These are phyloP conservation scores for Hericium rajendrae DNA, from an alignment of 768 basidiomycete species.

Conservation along the genomic window DNA sequence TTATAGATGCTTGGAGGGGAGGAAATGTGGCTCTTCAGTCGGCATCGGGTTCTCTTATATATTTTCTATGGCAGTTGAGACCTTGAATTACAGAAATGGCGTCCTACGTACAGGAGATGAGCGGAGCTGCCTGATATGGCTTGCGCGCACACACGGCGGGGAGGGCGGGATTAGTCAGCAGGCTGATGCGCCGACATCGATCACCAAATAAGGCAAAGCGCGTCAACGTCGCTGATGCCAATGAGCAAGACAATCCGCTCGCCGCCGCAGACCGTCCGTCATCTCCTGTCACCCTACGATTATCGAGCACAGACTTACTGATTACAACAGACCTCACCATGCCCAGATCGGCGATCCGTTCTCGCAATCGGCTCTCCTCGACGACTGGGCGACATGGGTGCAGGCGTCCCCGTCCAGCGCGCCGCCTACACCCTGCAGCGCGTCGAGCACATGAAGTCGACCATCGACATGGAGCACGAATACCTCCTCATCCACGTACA, in stretches of 20 bases:
- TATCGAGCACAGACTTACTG: too few relatives aligned
- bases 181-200: too few relatives aligned
- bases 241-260: too few relatives aligned
- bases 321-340: too few relatives aligned
- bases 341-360: background rate
- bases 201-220: too few relatives aligned
- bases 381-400: constrained; percentile 7
- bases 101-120: background rate
- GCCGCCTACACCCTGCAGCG: constrained; percentile 4
- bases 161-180: too few relatives aligned
- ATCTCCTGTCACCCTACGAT: too few relatives aligned
- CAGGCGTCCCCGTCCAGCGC: constrained; percentile 2
- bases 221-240: too few relatives aligned
- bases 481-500: constrained; percentile 8
- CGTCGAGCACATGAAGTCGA: constrained; percentile 12
- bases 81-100: background rate
- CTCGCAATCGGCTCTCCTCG: constrained; percentile 1
- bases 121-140: background rate
- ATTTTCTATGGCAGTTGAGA: background rate
- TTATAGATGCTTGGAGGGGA: background rate
- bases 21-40: background rate
- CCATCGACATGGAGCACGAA: constrained; percentile 14
- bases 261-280: too few relatives aligned
- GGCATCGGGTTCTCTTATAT: background rate
- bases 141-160: background rate